Base-by-base conservation (phyloP, 2,329 filamentous ascomycete genomes). In the Chrysoporthe deuterocubensis region DNA sequence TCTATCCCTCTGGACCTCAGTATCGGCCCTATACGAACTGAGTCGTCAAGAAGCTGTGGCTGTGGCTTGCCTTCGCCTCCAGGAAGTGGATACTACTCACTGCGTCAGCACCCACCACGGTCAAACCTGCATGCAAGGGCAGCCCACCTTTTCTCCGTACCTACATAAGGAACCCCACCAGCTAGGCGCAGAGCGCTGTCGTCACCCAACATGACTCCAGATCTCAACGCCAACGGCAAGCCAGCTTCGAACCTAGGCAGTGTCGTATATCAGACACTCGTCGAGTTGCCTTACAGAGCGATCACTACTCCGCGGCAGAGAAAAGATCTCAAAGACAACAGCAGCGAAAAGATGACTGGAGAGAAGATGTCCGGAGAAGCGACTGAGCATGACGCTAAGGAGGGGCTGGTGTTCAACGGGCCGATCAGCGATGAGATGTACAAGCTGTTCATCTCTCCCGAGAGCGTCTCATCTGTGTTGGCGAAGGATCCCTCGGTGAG, bases 381-480 rank as follows among this genome's bases (percentile, higher is more conserved):
- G 43, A 61, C 59, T 1, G 59, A 46, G 59, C 54, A 60, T 32
- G 21, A 65, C 65, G 65, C 54, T 68, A 63, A 59, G 37, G 61
- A 67, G 48, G 58, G 61, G 3, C 43, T 64, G 14, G 43, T 46
- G 62, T 52, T 67, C 26, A 52, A 66, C 9, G 69, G 69, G 18
- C 71, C 74, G 71, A 75, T 87, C 44, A 78, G 81, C 8, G 79
- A 84, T 21, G 78, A 79, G 14, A 76, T 90, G 9, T 79, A 83
- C 69, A 76, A 82, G 34, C 77, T 89, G 11, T 90, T 88, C 74
- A 83, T 80, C 40, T 81, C 78, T 14, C 71, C 76, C 18, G 79
- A 84, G 44, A 90, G 83, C 21, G 85, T 92, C n/a, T 89, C 83
- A 42, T 84, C 86, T 0, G 77, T 84, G 37, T 72, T 91, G 4